Conservation (phyloP, 306 rosid genomes). For the Cucurbita ficifolia region DNA sequence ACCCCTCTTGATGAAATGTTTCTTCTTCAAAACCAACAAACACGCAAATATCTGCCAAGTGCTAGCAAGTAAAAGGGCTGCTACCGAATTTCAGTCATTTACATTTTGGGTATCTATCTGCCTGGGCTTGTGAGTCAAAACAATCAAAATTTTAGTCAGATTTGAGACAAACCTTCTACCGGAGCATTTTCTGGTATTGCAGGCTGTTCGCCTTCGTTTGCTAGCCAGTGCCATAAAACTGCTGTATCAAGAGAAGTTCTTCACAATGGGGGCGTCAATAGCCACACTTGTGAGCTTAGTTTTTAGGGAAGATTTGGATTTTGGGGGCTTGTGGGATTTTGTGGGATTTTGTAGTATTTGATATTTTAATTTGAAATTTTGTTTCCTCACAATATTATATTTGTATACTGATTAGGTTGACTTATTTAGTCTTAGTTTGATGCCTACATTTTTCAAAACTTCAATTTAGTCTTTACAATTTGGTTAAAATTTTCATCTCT, state of each 20-base stretch:
- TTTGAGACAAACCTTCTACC: slow-evolving; percentile 43
- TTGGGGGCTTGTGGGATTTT: no score
- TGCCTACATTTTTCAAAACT: no score
- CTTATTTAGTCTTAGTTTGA: neutral
- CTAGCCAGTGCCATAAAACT: slow-evolving; percentile 67
- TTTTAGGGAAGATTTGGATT: no score
- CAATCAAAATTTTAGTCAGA: neutral
- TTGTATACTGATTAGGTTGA: no score
- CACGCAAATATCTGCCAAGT: neutral
- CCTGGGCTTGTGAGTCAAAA: neutral
- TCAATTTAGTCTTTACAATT: neutral
- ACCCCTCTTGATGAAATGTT: neutral
- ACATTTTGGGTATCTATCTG: neutral
- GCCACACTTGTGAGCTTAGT: no score
- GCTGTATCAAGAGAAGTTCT: slow-evolving; percentile 66
- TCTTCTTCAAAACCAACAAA: neutral
- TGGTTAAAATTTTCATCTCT: neutral
- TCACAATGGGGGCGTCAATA: slow-evolving; percentile 68
- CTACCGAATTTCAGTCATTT: neutral
- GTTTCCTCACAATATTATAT: no score
- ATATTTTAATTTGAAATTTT: no score
- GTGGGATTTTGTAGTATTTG: no score
- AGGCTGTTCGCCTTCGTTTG: slow-evolving; percentile 95
- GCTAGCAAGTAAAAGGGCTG: neutral
- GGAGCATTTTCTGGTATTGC: slow-evolving; percentile 94